These are phyloP conservation scores for Populus deltoides DNA, from an alignment of 345 rosid species.

Conservation along the genomic window DNA sequence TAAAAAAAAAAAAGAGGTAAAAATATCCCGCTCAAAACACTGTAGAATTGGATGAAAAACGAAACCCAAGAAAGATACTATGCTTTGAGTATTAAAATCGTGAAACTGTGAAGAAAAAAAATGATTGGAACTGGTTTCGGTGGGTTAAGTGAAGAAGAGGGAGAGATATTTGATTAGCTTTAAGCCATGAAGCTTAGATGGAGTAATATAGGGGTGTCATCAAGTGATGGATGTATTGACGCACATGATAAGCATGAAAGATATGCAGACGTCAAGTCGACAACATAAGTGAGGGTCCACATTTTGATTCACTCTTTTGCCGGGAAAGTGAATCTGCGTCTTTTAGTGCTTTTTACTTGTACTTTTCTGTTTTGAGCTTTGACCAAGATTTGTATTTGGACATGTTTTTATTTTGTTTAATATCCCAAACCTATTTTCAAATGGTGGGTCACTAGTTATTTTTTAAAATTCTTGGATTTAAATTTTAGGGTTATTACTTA, in stretches of 20 bases:
- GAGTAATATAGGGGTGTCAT: neutral
- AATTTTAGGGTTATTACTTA: too few relatives aligned
- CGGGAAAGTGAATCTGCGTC: constrained; percentile 2
- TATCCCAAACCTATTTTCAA: too few relatives aligned
- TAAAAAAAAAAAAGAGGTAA: neutral
- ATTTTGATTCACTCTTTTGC: neutral
- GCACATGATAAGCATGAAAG: neutral
- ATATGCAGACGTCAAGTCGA: neutral
- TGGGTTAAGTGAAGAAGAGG: neutral
- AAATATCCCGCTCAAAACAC: neutral
- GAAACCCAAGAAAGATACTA: too few relatives aligned
- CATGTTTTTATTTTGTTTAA: too few relatives aligned
- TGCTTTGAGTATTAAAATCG: neutral
- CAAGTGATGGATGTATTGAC: neutral
- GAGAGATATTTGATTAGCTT: neutral
- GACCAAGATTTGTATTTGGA: too few relatives aligned
- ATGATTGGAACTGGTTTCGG: neutral
- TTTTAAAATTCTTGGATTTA: too few relatives aligned
- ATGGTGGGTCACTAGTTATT: too few relatives aligned
- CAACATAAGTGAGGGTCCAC: neutral
- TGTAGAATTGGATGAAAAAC: too few relatives aligned
- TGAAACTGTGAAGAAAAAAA: neutral
- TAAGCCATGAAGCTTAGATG: too few relatives aligned
- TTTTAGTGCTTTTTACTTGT: neutral
- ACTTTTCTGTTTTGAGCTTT: neutral